A percentile compares a stretch with the other conserved stretches of the same genome.
These are phyloP conservation scores for Erysimum cheiranthoides DNA, from an alignment of 345 rosid species.

Conservation along the genomic window DNA sequence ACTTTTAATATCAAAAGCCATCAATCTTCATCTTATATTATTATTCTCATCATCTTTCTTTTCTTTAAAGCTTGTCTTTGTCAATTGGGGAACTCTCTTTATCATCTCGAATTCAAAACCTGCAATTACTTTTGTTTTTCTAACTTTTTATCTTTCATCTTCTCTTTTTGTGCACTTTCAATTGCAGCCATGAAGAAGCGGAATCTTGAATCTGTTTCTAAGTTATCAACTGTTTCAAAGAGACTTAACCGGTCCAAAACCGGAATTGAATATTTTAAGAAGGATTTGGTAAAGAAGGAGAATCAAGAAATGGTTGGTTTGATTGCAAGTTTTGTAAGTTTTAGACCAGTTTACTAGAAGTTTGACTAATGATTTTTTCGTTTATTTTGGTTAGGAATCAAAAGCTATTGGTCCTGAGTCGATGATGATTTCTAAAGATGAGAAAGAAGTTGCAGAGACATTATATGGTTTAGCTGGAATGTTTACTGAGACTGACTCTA, in stretches of 20 bases:
- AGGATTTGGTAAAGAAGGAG: slow-evolving; percentile 51
- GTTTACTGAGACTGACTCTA: slow-evolving; percentile 51
- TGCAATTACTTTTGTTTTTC: not conserved
- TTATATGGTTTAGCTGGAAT: slow-evolving; percentile 80
- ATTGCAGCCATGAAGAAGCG: slow-evolving; percentile 88
- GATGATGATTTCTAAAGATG: slow-evolving; percentile 75
- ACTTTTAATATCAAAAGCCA: slow-evolving; percentile 17
- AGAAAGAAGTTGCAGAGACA: slow-evolving; percentile 95
- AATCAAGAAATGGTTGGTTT: slow-evolving; percentile 60
- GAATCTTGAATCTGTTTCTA: slow-evolving; percentile 59
- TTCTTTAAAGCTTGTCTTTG: slow-evolving; percentile 36
- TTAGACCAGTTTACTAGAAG: not conserved
- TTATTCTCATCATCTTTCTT: slow-evolving; percentile 9
- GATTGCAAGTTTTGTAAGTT: not conserved
- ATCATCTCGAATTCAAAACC: slow-evolving; percentile 39
- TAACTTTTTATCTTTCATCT: not conserved
- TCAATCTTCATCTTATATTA: slow-evolving; percentile 12
- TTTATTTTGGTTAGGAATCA: slow-evolving; percentile 34
- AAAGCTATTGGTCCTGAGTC: slow-evolving; percentile 49
- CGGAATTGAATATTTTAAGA: slow-evolving; percentile 47
- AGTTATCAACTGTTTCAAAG: slow-evolving; percentile 58
- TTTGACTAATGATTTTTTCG: not conserved
- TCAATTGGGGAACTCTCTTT: slow-evolving; percentile 36
- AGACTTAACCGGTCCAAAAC: slow-evolving; percentile 50
- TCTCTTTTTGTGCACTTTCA: slow-evolving; percentile 37